phyloP scores from a whole-genome alignment of 805 yeast genomes.

The Candida nanaspora region DNA sequence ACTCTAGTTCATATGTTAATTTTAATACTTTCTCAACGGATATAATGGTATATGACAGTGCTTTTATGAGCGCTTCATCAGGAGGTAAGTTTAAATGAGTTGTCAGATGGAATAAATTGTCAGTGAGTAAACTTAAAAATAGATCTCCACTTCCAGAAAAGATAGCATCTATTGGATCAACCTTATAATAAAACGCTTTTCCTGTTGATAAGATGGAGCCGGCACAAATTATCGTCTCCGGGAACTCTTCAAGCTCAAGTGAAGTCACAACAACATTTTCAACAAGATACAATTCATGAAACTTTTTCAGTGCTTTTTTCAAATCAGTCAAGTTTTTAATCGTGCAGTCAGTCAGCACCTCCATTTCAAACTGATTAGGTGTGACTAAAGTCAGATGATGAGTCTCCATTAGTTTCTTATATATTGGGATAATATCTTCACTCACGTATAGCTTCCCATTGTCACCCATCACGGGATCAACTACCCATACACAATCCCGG shows the following conservation, averaged over 20 bases:
- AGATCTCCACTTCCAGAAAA: conserved; percentile 76
- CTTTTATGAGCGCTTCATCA: conserved; percentile 17
- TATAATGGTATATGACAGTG: conserved; percentile 33
- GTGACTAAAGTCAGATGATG: conserved; percentile 46
- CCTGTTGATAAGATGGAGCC: conserved; percentile 23
- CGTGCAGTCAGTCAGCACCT: conserved; percentile 40
- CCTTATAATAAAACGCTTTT: conserved; percentile 28
- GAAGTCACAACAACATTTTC: conserved; percentile 55
- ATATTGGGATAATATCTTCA: conserved; percentile 44
- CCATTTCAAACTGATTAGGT: conserved; percentile 75
- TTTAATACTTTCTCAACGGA: conserved; percentile 35
- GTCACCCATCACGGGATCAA: conserved; percentile 94
- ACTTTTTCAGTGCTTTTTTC: conserved; percentile 29
- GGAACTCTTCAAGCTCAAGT: conserved; percentile 26
- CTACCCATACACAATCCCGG: conserved; percentile 49
- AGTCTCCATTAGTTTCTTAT: conserved; percentile 36
- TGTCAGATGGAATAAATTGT: conserved; percentile 15
- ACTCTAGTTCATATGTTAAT: conserved; percentile 27
- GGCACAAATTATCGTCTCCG: conserved; percentile 27
- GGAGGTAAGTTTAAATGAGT: conserved; percentile 1
- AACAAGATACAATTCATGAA: conserved; percentile 38
- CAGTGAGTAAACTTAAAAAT: conserved; percentile 54
- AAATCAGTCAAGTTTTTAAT: conserved; percentile 33
- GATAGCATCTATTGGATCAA: conserved; percentile 45
- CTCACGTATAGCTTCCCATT: conserved; percentile 76